Percentiles rank a stretch among this genome's conserved stretches.
These are phyloP conservation scores for Fusarium bactridioides DNA, from an alignment of 2,329 filamentous ascomycete species.

Conservation along the genomic window DNA sequence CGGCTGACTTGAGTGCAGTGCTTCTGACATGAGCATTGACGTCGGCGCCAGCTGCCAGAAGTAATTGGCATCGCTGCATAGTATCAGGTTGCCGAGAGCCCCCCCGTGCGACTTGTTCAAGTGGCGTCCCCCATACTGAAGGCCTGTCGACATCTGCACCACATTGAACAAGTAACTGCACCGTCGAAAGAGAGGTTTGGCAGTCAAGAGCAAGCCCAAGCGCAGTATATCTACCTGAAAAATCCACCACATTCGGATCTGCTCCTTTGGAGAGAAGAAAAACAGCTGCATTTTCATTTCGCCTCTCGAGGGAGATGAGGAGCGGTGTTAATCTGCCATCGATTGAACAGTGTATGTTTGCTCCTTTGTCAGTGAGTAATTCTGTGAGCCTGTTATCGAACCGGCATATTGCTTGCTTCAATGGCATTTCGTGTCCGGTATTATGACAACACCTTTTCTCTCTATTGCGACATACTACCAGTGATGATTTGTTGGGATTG, in stretches of 20 bases:
- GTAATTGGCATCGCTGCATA: neutral
- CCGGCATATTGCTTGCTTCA: neutral
- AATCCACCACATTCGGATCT: constrained; percentile 14
- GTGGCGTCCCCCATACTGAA: rapidly evolving
- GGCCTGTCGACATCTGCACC: rapidly evolving
- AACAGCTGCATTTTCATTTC: rapidly evolving
- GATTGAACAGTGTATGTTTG: rapidly evolving
- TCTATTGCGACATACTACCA: rapidly evolving
- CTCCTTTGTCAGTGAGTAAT: neutral
- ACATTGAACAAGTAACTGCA: rapidly evolving
- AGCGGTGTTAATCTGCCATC: rapidly evolving
- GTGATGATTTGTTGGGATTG: neutral
- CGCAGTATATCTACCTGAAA: rapidly evolving
- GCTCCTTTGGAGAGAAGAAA: neutral
- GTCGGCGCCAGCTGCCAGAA: constrained; percentile 28
- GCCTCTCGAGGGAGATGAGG: rapidly evolving
- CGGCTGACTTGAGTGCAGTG: constrained; percentile 23
- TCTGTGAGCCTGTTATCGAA: rapidly evolving
- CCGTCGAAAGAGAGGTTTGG: rapidly evolving
- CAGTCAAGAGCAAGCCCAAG: rapidly evolving
- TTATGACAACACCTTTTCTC: rapidly evolving
- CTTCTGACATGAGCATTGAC: neutral
- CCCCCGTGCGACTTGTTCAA: neutral
- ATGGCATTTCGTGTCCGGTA: neutral
- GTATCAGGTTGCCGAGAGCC: rapidly evolving